A percentile compares a stretch with the other conserved stretches of the same genome.
phyloP scores from a whole-genome alignment of 352 stramenopile species.

The Globisporangium recalcitrans region DNA sequence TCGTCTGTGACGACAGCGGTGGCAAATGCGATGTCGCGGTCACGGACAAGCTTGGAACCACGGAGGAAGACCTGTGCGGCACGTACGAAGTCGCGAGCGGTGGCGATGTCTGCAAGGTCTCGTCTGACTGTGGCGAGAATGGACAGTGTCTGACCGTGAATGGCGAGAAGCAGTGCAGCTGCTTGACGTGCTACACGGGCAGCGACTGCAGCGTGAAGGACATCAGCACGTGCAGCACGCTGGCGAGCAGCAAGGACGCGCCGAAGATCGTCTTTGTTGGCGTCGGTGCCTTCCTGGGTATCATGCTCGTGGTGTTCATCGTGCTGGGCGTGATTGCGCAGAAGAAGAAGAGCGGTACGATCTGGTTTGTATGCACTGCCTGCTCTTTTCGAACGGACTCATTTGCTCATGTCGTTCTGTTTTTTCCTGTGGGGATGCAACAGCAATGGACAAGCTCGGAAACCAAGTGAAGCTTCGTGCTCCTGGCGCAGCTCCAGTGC shows the following conservation, averaged over 20 bases:
- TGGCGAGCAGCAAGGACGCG: constrained; percentile 51
- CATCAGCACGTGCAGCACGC: constrained; percentile 53
- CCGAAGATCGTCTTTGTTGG: constrained; percentile 69
- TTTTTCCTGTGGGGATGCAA: constrained; percentile 8
- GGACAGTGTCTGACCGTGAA: constrained; percentile 65
- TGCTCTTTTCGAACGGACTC: not conserved
- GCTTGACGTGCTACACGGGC: constrained; percentile 75
- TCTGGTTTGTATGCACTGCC: not conserved
- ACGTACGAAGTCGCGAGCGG: constrained; percentile 56
- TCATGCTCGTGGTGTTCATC: constrained; percentile 79
- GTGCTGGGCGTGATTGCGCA: constrained; percentile 57
- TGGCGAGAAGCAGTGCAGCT: constrained; percentile 64
- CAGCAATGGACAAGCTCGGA: constrained; percentile 63
- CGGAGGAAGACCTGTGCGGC: constrained; percentile 75
- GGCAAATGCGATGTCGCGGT: constrained; percentile 64
- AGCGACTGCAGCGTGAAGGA: constrained; percentile 74
- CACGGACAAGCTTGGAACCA: constrained; percentile 43
- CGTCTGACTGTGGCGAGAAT: constrained; percentile 64
- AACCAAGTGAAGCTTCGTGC: constrained; percentile 49
- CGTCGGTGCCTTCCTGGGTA: constrained; percentile 60
- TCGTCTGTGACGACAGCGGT: constrained; percentile 59
- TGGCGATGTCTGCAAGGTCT: constrained; percentile 57
- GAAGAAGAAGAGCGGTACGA: constrained; percentile 69
- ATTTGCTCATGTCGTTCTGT: constrained; percentile 7
- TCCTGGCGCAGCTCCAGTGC: constrained; percentile 28